Conservation (phyloP, 1,139 yeast species). For the Dujonia santamariae region DNA sequence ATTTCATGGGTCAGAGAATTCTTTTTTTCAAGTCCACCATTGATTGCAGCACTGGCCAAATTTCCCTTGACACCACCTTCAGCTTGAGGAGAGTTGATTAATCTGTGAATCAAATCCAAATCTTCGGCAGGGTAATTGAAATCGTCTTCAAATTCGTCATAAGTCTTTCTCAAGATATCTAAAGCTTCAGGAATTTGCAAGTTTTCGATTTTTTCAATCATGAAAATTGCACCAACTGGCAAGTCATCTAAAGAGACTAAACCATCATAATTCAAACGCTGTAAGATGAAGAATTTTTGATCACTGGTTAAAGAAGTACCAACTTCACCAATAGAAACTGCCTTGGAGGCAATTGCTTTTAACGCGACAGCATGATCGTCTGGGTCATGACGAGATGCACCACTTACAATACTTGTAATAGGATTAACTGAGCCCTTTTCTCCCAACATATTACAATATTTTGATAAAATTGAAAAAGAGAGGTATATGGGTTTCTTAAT, state of each 20-base stretch:
- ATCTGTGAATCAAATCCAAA: constrained; percentile 19
- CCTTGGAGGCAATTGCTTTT: constrained; percentile 18
- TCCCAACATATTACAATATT: too few species aligned
- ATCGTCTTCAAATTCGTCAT: constrained; percentile 44
- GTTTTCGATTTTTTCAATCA: constrained; percentile 35
- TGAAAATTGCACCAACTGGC: constrained; percentile 30
- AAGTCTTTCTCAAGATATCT: constrained; percentile 34
- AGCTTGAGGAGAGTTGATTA: constrained; percentile 12
- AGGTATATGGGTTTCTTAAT: too few species aligned
- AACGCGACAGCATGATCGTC: constrained; percentile 24
- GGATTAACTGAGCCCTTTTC: constrained; percentile 35
- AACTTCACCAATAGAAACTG: constrained; percentile 21
- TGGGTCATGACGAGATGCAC: constrained; percentile 8
- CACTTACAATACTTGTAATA: not conserved
- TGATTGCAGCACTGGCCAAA: not conserved
- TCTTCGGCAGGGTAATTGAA: constrained; percentile 45
- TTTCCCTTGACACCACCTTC: not conserved
- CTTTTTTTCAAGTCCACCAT: too few species aligned
- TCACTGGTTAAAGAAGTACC: constrained; percentile 20
- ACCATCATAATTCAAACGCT: constrained; percentile 23
- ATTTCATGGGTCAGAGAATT: too few species aligned
- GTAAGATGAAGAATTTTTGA: constrained; percentile 26
- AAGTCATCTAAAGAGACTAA: constrained; percentile 25
- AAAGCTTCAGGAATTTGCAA: constrained; percentile 39
- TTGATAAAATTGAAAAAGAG: too few species aligned